These are phyloP conservation scores for Thecaphora thlaspeos DNA, from an alignment of 1,284 basidiomycete genomes.

Conservation along the genomic window DNA sequence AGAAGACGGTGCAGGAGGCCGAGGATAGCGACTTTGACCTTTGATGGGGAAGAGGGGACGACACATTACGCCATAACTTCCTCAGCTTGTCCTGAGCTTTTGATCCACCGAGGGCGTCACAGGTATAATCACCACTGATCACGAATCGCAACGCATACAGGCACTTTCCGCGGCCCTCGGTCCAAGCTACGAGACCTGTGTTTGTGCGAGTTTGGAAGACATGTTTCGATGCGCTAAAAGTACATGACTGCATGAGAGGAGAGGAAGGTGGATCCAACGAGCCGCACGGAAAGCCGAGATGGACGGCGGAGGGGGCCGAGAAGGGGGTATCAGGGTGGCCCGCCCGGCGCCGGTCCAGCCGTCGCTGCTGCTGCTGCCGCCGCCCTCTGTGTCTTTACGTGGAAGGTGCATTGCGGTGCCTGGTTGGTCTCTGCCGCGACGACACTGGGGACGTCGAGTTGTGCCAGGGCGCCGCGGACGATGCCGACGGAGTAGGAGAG, in stretches of 20 bases:
- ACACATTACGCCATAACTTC: no score
- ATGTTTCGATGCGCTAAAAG: not conserved
- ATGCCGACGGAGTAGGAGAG: constrained; percentile 42
- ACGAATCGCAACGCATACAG: no score
- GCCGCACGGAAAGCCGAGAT: no score
- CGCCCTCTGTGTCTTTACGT: constrained; percentile 39
- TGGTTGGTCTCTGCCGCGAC: constrained; percentile 46
- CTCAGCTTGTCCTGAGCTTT: no score
- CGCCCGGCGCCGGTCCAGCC: not conserved
- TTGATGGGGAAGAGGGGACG: no score
- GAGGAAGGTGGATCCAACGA: no score
- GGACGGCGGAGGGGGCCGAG: no score
- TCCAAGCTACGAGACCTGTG: constrained; percentile 1
- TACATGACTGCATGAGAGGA: no score
- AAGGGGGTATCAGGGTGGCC: constrained; percentile 3
- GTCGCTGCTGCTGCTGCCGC: constrained; percentile 1
- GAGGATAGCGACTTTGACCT: constrained; percentile 47
- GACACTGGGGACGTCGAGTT: constrained; percentile 37
- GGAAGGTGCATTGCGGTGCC: constrained; percentile 39
- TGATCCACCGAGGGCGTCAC: no score
- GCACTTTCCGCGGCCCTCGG: no score
- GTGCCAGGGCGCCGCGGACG: constrained; percentile 40
- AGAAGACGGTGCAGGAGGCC: constrained; percentile 37
- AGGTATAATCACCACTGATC: no score
- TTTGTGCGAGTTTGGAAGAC: not conserved